These are phyloP conservation scores for Acanthamoeba culbertsoni DNA, from an alignment of 208 protist genomes.

Conservation along the genomic window DNA sequence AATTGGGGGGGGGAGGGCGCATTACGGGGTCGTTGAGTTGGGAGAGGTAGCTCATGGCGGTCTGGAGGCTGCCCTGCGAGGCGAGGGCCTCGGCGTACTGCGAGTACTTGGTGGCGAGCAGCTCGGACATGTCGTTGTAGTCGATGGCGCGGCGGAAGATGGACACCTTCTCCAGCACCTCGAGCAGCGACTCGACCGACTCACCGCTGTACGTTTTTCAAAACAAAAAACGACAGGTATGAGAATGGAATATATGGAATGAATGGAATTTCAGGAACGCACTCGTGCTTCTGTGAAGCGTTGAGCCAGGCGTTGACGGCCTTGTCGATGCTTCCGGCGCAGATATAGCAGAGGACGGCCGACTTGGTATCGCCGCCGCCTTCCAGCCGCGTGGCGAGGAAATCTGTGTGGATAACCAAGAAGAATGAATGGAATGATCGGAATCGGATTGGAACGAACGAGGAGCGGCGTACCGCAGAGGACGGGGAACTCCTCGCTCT, in stretches of 20 bases:
- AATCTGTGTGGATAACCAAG: neutral
- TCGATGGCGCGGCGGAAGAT: slow-evolving; percentile 67
- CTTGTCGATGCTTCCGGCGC: slow-evolving; percentile 81
- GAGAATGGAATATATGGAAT: neutral
- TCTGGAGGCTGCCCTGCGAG: slow-evolving; percentile 68
- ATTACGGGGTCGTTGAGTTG: slow-evolving; percentile 6
- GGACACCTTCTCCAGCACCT: slow-evolving; percentile 78
- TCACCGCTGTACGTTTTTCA: neutral
- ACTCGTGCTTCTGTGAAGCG: neutral
- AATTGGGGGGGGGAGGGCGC: neutral
- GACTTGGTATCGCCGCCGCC: slow-evolving; percentile 63
- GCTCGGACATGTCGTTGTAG: slow-evolving; percentile 1
- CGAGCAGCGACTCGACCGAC: slow-evolving; percentile 61
- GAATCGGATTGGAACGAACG: neutral
- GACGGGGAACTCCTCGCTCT: slow-evolving; percentile 68
- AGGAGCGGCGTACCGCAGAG: slow-evolving; percentile 66
- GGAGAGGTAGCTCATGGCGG: slow-evolving; percentile 72
- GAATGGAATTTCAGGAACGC: neutral
- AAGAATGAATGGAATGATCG: too few relatives aligned
- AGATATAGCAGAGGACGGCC: slow-evolving; percentile 84
- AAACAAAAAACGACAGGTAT: neutral
- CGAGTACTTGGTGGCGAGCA: slow-evolving; percentile 59
- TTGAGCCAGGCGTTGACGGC: slow-evolving; percentile 74
- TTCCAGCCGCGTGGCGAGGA: slow-evolving; percentile 68
- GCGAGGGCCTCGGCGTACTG: slow-evolving; percentile 75